Evolutionary conservation across 768 basidiomycete genomes (phyloP), one percentile per base, ranked within the genome.

Genomic region (Naganishia vaughanmartiniae): DNA sequence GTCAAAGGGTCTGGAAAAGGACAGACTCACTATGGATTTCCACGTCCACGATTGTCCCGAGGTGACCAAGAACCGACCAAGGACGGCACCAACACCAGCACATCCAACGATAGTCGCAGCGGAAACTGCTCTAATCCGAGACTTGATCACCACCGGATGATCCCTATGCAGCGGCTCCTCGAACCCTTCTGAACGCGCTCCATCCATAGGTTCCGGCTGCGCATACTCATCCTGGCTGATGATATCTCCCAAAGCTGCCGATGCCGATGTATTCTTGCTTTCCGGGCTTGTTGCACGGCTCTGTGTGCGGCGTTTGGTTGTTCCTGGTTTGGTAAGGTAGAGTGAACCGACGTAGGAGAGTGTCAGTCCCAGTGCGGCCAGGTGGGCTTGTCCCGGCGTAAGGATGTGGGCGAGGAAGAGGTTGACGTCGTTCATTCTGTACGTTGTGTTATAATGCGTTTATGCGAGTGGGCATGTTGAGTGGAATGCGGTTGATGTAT

Each of bases 91-190:
- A 9, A 93, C 84, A 0, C 84, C 79, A 6, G 78, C 74, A 54
- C 89, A 86, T 74, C 87, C 88, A 0, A 85, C 70, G 0, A 86
- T 51, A 1, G 90, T 91, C 53, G 89, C 88, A 31, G 86, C 53
- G 30, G 83, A 83, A 5, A 89, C 93, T 4, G 90, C 89, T 19
- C 84, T 76, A 66, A 96, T 82, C 26, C 95, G 85, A 6, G 90
- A 88, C n/a, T 85, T 84, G 71, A 98, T 93, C 6, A 95, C 90
- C 46, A 85, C 85, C 0, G 93, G 89, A 76, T 95, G 90, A 77
- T 97, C 89, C 72, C 94, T 72, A 60, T 85, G 86, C 87, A 88
- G 26, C 85, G 83, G 68, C 87, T 82, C 58, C 72, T 66, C 69
- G 26, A 80, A 21, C 12, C 7, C 21, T 80, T 55, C 79, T 74